Base-by-base conservation (phyloP, 2,329 filamentous ascomycete genomes). In the Fusarium sp. region DNA sequence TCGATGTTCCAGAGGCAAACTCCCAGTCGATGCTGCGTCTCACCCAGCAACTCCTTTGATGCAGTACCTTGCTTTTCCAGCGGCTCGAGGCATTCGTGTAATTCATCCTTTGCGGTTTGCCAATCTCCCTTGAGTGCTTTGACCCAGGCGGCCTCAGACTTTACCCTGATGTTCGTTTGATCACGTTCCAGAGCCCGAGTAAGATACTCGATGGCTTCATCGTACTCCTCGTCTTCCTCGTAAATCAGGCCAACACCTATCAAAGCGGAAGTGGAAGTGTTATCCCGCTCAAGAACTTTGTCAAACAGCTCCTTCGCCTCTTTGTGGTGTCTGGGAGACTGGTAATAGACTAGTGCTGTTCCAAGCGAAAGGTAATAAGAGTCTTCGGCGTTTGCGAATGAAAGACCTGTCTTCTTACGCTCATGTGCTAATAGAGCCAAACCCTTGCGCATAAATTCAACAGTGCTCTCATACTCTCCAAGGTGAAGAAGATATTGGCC, bases 181-280 rank as follows among this genome's bases (percentile, higher is more conserved):
- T 97, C 94, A 30, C 93, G 89, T 71, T 91, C 81, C 31, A 97
- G 81, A 3, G 96, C 96, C 71, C 93, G 89, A 42, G 88, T 88
- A 18, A 99, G 84, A 77, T 97, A 98, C 33, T 92, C 89, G 42
- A 95, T 90, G 0, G 97, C 96, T 77, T 94, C 88, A 51, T 89
- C 86, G 77, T 93, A 98, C 71, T 98, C 93, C 77, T 97, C 92
- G 73, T 97, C 95, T 76, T 98, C 96, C 81, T 98, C 95, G 51
- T 95, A 92, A 44, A 99, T 95, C 30, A 98, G 83, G 3, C 96
- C 97, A 38, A 98, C 90, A 2, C 96, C 96, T 50, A 98, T 93
- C 69, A 99, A 85, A 6, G 95, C 95, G 35, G 91, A 85, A 1
- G 95, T 97, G 2, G 93, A 95, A 6, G 89, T 90, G 5, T 91